Evolutionary conservation across 305 asterid genomes (phyloP), one percentile per base, ranked within the genome.

Genomic region (Solanum hybrid): DNA sequence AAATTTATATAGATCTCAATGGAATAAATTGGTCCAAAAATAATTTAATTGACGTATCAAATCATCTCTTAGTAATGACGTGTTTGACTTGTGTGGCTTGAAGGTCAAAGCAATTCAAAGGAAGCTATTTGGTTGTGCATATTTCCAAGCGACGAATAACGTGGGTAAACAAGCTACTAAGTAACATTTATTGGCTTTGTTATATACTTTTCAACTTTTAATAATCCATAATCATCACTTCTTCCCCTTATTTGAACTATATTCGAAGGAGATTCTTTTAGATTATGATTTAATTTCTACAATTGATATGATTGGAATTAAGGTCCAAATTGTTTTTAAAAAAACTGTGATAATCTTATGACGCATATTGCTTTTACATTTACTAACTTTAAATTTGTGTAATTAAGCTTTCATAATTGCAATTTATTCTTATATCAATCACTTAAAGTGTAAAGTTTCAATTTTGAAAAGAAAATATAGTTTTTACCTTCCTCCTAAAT

Each of bases 91-190:
- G 42, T 84, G 75, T 31, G 32, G 42, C 75, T 51, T 38, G 19
- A 29, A 32, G 87, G 87, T 51, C 87, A 84, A 84, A 84, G 27
- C 72, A 84, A 51, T 84, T 84, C 40, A 84, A 84, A 84, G 87
- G 76, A 84, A 84, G 87, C 42, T 51, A 51, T 19, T 31, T 51
- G 31, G n/a, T 51, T 51, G 29, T 29, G 75, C 12, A 29, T 84
- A 10, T 84, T 32, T 24, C 26, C 7, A 84, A 56, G 87, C 17
- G 1, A 42, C 11, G 26, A 82, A 17, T 45, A 24, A 45, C 87
- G 87, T 82, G 87, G 3, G 37, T 51, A 42, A 81, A 73, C 19
- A 73, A 31, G 2, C 24, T 11, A 80, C 36, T 27, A 81, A 64
- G 29, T 10, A 84, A 51, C 22, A 51, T 84, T 19, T 5, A 51